Base-by-base conservation (phyloP, 2,329 filamentous ascomycete genomes). In the Emmonsiellopsis sp. region DNA sequence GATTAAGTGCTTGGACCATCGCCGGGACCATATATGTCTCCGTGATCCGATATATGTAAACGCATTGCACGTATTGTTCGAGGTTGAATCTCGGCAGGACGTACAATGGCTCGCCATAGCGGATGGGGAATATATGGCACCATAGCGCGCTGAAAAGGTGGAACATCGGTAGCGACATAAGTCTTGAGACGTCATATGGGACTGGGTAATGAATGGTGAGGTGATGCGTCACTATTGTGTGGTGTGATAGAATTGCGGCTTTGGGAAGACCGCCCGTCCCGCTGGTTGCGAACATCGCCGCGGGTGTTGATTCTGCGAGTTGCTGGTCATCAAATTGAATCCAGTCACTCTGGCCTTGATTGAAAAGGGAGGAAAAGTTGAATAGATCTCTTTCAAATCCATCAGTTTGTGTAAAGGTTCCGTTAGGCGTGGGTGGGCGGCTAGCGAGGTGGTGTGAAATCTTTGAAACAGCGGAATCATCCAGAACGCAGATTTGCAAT, bases 221-320 rank as follows among this genome's bases (percentile, higher is more conserved):
- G 61, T 79, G 76, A 58, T 81, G 74, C 0, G 80, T 76, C 16
- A 79, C 70, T 32, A 82, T 67, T 57, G 83, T 83, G 54, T 71
- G 67, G 61, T 85, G 82, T 0, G 79, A 78, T 38, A 83, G 70
- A 57, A 74, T 74, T 10, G 78, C 76, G 0, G 78, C 79, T 61
- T 84, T 85, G 0, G 81, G 80, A 2, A 83, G 63, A 0, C 79
- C 79, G 0, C 80, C 83, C 0, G 81, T 84, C 1, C 81, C 81
- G 47, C 74, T 79, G 57, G 75, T 81, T 58, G 80, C 81, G 7
- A 70, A 66, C 58, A 70, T 71, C 57, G 63, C 76, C 11, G 70
- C 80, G 7, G 67, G 69, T 3, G 74, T 83, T 57, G 62, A 69
- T 58, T 68, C 73, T 54, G 66, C 69, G 20, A 49, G 63, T 11